Evolutionary conservation across 805 yeast genomes (phyloP), one percentile per base, ranked within the genome.

Genomic region (Tetrapisispora taiwanensis): DNA sequence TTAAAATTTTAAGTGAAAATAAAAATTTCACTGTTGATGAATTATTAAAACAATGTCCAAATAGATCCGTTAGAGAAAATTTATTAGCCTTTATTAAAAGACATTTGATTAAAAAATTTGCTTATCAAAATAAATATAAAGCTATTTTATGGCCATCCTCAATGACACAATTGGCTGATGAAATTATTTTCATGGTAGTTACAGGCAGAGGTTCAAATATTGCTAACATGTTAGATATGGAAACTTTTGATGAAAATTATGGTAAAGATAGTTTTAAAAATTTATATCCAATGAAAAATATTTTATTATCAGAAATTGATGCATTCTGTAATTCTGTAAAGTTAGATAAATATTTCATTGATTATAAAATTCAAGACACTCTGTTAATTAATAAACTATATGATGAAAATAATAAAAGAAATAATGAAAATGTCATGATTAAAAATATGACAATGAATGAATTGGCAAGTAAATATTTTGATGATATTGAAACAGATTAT

Each of bases 131-230:
- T 14, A 55, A 61, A 0, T 74, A 79, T 52, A 67, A 72, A n/a
- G 71, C 84, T 5, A 65, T 86, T 3, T 41, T 87, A 8, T 76
- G 78, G 67, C 86, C 90, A 1, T 84, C 81, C 55, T 78, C 84
- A 24, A 84, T 86, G 94, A 84, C 95, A 1, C 72, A 79, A 35
- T 59, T 89, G 20, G 95, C 97, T 1, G 86, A 82, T 53, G 79
- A 79, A 48, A 78, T 84, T n/a, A 68, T 90, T 30, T 72, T 94
- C 0, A 63, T 84, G 44, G 81, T 95, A 0, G 88, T 87, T 5
- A 84, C 81, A 54, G 97, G 97, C 12, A 73, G 95, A 48, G 97
- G 96, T 0, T 70, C 82, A 1, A 72, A 71, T 30, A 73, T 89
- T 7, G 73, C 84, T 22, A 57, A 65, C 4, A 60, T 69, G 10